Base-by-base conservation (phyloP, 768 basidiomycete genomes). In the Austroboletus festivus region DNA sequence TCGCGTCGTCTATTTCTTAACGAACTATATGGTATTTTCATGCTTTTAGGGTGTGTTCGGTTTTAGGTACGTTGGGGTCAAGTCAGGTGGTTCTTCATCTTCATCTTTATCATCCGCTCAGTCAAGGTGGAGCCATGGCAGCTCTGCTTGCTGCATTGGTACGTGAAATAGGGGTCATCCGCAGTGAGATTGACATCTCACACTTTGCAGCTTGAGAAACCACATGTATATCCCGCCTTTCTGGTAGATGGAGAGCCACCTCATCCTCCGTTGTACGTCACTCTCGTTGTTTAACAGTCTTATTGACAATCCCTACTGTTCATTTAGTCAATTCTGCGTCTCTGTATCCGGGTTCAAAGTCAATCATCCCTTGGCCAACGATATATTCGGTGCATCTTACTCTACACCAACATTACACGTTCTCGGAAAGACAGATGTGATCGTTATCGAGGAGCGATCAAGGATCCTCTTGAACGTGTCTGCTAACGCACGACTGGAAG, bases 81-180 rank as follows among this genome's bases (percentile, higher is more conserved):
- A 15, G 30, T 0, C 10, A 28, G 12, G 8, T 1, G 34, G 9
- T 24, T 46, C 35, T 15, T 52, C 31, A 20, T 38, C 15, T 15
- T 6, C 18, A 7, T 37, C 6, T 37, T 24, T 28, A 59, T 47
- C 33, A 35, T 38, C 31, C 26, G 42, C 52, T 41, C 38, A 87
- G 86, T 52, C 90, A 93, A 68, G 89, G 89, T 15, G 89, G 86
- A 15, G 81, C 79, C 4, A 75, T 90, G 68, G 90, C 86, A 26
- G 84, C 79, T 9, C 59, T 90, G 30, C 71, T 90, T 20, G 68
- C 84, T 23, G 83, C 86, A 20, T 63, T 90, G 62, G 88, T 90
- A 52, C 30, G 82, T 70, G 21, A 48, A 12, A 22, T n/a, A 7
- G 16, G 5, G 5, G 16, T 15, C 12, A 18, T 37, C 5, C 34